Conservation (phyloP, 306 rosid species). For the Medicago lupulina region DNA sequence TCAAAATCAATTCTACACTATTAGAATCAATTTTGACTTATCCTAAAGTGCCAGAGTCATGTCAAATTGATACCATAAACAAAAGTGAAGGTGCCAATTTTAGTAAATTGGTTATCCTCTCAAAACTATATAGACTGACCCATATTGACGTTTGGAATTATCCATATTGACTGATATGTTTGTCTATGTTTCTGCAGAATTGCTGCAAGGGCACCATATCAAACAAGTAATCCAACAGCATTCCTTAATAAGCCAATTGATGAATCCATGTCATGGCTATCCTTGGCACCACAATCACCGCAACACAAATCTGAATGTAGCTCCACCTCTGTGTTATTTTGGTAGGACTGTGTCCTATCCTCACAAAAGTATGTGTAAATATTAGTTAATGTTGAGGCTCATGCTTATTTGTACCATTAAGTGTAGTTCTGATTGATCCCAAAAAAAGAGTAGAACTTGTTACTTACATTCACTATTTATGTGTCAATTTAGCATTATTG, state of each 20-base stretch:
- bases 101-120: too few relatives aligned
- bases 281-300: conserved; percentile 64
- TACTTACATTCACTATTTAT: neutral
- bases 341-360: neutral
- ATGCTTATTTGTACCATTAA: neutral
- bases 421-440: neutral
- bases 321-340: conserved; percentile 29
- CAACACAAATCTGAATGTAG: conserved; percentile 43
- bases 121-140: too few relatives aligned
- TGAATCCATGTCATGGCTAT: conserved; percentile 67
- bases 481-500: neutral
- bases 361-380: neutral
- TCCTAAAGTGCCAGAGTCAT: too few relatives aligned
- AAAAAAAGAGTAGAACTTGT: neutral
- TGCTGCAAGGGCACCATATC: conserved; percentile 70
- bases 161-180: neutral
- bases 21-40: too few relatives aligned
- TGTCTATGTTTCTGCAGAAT: conserved; percentile 55
- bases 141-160: neutral
- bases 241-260: conserved; percentile 44
- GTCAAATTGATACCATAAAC: too few relatives aligned
- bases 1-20: too few relatives aligned
- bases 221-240: conserved; percentile 39
- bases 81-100: too few relatives aligned
- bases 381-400: conserved; percentile 7